Evolutionary conservation across 306 rosid species (phyloP), one percentile per base, ranked within the genome.

Genomic region (Vachellia pachyceras): DNA sequence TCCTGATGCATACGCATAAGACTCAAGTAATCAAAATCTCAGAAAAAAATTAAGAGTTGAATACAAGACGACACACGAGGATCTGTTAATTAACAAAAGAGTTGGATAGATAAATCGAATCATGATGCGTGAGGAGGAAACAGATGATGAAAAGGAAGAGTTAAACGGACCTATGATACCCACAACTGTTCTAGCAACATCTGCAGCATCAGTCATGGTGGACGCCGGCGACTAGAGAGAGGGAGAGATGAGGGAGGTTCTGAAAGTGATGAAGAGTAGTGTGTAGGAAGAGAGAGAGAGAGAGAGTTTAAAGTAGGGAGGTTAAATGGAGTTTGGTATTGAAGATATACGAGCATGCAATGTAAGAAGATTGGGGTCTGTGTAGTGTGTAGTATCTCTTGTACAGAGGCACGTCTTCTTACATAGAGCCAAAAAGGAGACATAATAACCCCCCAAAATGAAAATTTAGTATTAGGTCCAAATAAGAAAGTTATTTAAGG

Each of bases 111-210:
- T 5, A 1, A 8, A 50, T 50, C 22, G 13, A 15, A 50, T 50
- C 57, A 50, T 17, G 20, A 50, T 18, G n/a, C 17, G 7, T 15
- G 7, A 20, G 41, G 44, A 49, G 12, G 10, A 54, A 5, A 2
- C 9, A 54, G 3, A n/a, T n/a, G n/a, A n/a, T 54, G 0, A 54
- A 6, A 54, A 18, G 10, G 22, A 7, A 0, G n/a, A 17, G 5
- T n/a, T n/a, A 6, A 7, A 67, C 81, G 18, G 12, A 94, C 98
- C 95, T 75, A 89, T 33, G 68, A 90, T 72, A 6, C 96, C 98
- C 1, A 94, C 84, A 0, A 71, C 74, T 0, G 93, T 92, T 57
- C 96, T 87, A 80, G 79, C 89, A 79, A 84, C 49, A n/a, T 87
- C 88, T 29, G 94, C 70, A 68, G 96, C 74, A 68, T 94, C 74